Evolutionary conservation across 2,329 filamentous ascomycete species (phyloP), one percentile per base, ranked within the genome.

Genomic region (Thielaviopsis ethacetica): DNA sequence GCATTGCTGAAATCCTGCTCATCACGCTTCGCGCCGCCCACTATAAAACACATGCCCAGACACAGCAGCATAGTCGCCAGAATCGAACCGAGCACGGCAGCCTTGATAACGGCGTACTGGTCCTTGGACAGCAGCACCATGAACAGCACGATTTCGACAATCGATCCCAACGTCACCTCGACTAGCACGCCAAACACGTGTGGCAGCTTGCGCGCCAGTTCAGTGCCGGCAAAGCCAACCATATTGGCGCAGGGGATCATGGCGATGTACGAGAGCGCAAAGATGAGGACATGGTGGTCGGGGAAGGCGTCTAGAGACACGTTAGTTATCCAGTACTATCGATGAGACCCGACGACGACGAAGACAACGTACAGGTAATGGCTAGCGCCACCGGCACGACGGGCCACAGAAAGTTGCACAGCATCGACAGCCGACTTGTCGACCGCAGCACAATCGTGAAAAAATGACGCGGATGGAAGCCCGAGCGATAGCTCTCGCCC

Each of bases 131-230:
- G 75, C 52, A 94, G 72, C 2, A 91, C 79, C 74, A 91, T 85
- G 71, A 94, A 93, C 30, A 94, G 73, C 53, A 94, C 80, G 59
- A 94, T 84, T 67, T 95, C 88, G 57, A 93, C 87, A 10, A 90
- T 71, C 0, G 86, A 87, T 2, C 85, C 86, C 10, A 62, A 56
- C 64, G 79, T 81, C 1, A 78, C 82, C 66, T 84, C 80, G 17
- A 75, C 68, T 62, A 87, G 68, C 12, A 86, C 76, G 26, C 83
- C 84, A 54, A 83, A 70, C 9, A 88, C 85, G 65, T 87, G 87
- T 34, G 85, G 86, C 59, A 91, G 71, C 71, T 91, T 91, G 62
- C 83, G 78, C 0, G 85, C 81, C 81, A 91, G 71, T 86, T 91
- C 69, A 83, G 91, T 71, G 1, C 68, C 76, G 1, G 70, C 62